Percentiles rank a stretch among this genome's conserved stretches.
phyloP scores from a whole-genome alignment of 768 basidiomycete species.

The Leccinum ochraceum region DNA sequence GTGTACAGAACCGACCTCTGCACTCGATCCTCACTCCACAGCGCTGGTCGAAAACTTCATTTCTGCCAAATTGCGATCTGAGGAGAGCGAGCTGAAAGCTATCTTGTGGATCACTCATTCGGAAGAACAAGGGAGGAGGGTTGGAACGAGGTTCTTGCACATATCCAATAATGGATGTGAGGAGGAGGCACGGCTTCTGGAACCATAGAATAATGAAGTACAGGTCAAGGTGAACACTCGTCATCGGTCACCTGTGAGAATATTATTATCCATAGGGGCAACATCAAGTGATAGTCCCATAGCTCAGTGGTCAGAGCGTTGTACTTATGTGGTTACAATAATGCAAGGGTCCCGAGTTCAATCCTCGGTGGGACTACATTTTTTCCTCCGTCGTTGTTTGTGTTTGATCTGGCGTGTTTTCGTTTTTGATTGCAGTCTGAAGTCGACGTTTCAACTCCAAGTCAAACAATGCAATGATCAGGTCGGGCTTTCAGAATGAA shows the following conservation, averaged over 20 bases:
- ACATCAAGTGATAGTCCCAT: constrained; percentile 41
- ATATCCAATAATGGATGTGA: constrained; percentile 44
- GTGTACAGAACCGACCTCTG: constrained; percentile 83
- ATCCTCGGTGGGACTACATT: constrained; percentile 61
- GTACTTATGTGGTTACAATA: constrained; percentile 57
- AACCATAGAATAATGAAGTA: constrained; percentile 18
- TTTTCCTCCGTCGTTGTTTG: constrained; percentile 18
- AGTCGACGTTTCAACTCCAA: not conserved
- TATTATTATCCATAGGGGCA: not conserved
- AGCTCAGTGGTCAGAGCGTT: constrained; percentile 66
- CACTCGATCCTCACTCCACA: constrained; percentile 72
- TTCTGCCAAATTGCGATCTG: constrained; percentile 47
- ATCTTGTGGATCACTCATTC: constrained; percentile 90
- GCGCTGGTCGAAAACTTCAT: constrained; percentile 66
- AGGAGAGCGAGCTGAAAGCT: constrained; percentile 59
- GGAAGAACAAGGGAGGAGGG: constrained; percentile 71
- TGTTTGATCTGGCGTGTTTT: not conserved
- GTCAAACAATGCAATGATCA: not conserved
- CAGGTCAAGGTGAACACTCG: not conserved
- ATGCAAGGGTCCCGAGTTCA: constrained; percentile 67
- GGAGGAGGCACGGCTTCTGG: constrained; percentile 39
- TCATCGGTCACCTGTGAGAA: not conserved
- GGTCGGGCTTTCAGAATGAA: not conserved
- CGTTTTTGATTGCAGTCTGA: not conserved
- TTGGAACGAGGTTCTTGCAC: constrained; percentile 69